Evolutionary conservation across 257 asterid genomes (phyloP), one percentile per base, ranked within the genome.

Genomic region (Haberlea rhodopensis): DNA sequence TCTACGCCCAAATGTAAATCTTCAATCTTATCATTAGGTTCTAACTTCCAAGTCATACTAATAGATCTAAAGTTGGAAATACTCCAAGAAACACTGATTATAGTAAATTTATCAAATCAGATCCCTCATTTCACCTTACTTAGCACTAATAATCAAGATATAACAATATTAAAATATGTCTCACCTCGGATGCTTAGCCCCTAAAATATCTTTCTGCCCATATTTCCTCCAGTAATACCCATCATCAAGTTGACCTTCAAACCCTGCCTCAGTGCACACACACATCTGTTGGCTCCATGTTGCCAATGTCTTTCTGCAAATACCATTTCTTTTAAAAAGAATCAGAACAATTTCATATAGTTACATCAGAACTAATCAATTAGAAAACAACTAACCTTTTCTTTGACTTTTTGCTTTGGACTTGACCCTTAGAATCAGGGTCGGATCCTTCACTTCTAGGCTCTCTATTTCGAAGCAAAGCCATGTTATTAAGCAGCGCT

Each of bases 161-260:
- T 31, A 7, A 20, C 31, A 45, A 21, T 8, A 23, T 8, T 15
- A 20, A 21, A 8, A 16, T 52, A 18, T 19, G 1, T 13, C 70
- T 84, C 54, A 86, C 98, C 98, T 91, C 53, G 95, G 96, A 76
- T 79, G 76, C 69, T 11, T 79, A 40, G 96, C 83, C 61, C 95
- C 95, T 67, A 91, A 73, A 62, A 91, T 88, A 48, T 76, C 88
- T 69, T 91, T 91, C 78, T 91, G 98, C 6, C 98, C 98, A 68
- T 89, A 91, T 76, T 91, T 91, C 60, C 96, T 85, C 98, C 98
- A 91, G 62, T 79, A 76, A 53, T 80, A 73, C 3, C 92, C 98
- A 81, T 89, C 98, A 34, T 77, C 82, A 27, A 68, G 63, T 19
- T 75, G 80, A 54, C 82, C 79, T 66, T 87, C 96, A 4, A 53